These are phyloP conservation scores for Moringa oleifera DNA, from an alignment of 345 rosid species.

Conservation along the genomic window DNA sequence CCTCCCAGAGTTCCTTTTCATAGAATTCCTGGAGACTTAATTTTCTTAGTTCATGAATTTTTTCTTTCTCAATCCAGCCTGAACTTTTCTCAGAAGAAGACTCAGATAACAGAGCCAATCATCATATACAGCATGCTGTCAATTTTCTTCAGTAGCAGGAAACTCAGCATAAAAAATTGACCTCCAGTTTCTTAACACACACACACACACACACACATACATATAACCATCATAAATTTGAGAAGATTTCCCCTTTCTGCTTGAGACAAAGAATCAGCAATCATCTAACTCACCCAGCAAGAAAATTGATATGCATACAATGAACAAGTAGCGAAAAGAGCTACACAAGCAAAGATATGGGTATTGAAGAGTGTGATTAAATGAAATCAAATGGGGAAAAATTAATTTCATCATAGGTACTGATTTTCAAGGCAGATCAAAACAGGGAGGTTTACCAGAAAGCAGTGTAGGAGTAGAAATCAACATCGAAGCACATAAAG, in stretches of 20 bases:
- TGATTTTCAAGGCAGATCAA: not conserved
- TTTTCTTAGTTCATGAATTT: not conserved
- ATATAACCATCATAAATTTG: too few relatives aligned
- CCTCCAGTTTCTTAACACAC: too few relatives aligned
- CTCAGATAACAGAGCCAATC: too few relatives aligned
- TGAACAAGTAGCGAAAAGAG: not conserved
- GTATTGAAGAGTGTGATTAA: not conserved
- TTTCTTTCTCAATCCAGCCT: not conserved
- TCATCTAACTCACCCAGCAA: not conserved
- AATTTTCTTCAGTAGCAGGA: too few relatives aligned
- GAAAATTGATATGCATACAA: not conserved
- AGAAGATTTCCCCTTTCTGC: too few relatives aligned
- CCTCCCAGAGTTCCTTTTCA: too few relatives aligned
- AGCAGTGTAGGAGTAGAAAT: conserved; percentile 54
- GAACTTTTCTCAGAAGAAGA: not conserved
- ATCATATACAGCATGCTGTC: too few relatives aligned
- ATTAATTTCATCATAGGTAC: not conserved
- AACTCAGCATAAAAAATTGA: too few relatives aligned
- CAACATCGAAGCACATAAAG: conserved; percentile 48
- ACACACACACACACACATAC: too few relatives aligned
- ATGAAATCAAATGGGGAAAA: not conserved
- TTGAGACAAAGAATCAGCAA: not conserved
- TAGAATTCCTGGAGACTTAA: not conserved
- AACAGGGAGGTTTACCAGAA: conserved; percentile 36
- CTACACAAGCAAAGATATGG: not conserved